Base-by-base conservation (phyloP, 75 land plant species). In the Picea sitchensis region DNA sequence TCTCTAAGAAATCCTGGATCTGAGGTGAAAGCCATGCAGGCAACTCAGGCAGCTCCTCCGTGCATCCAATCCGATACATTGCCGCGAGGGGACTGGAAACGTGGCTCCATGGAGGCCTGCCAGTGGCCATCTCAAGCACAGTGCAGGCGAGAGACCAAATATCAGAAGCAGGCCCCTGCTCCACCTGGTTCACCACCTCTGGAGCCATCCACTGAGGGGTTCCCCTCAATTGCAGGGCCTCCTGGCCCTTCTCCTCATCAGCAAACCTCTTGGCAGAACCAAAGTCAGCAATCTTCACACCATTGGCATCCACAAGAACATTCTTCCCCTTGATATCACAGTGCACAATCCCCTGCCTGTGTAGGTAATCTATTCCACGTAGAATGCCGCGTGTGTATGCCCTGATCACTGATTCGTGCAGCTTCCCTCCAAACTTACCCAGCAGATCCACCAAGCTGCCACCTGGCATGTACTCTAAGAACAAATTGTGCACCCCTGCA, bases 281-380 rank as follows among this genome's bases (percentile, higher is more conserved):
- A 62, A 96, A 94, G 73, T 96, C 99, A 5, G 93, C 91, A 14
- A 96, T 85, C 90, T 91, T 91, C 59, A 85, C 92, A 17, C 73
- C 71, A 17, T 57, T 8, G 5, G 80, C 83, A 20, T 0, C 90
- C 23, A 87, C 58, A 2, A 94, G 83, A 13, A 94, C 82, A 76
- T 94, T 94, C 82, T 76, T 77, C 2, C 92, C 89, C 76, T 94
- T 93, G 65, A 93, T 88, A 75, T 93, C 96, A 63, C 93, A 73
- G 78, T 93, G 96, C 0, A 88, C 90, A 21, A 94, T 78, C 58
- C 87, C 85, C 3, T 51, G 62, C 13, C 65, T 17, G 80, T 94
- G 96, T 2, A 90, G 36, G 65, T 83, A 85, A 3, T 30, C 73
- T 78, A 94, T 76, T 58, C 85, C 96, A 9, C 72, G 83, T 11